phyloP scores from a whole-genome alignment of 176 grass and related monocot genomes.

The Musa schizocarpa region DNA sequence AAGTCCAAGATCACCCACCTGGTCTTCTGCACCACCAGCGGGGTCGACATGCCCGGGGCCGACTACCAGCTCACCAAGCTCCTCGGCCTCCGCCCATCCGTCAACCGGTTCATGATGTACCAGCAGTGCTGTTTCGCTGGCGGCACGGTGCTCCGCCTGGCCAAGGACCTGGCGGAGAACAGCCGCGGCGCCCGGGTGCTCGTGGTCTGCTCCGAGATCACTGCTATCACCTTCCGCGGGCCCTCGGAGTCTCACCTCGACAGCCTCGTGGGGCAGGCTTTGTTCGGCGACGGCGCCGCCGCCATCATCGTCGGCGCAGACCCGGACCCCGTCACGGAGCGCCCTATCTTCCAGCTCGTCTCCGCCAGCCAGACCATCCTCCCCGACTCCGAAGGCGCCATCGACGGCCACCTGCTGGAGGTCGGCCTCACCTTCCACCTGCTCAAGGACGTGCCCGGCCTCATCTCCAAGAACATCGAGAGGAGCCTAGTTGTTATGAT shows the following conservation, averaged over 20 bases:
- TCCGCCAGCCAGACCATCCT: background rate
- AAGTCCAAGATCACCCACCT: conserved; percentile 5
- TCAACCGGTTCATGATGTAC: background rate
- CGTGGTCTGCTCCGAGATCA: background rate
- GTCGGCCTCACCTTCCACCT: conserved; percentile 3
- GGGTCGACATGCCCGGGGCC: background rate
- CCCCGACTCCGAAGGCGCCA: background rate
- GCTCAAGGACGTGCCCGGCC: background rate
- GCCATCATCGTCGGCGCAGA: background rate
- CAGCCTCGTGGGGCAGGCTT: background rate
- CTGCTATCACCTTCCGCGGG: background rate
- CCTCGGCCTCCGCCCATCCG: background rate
- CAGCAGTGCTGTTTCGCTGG: background rate
- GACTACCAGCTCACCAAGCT: conserved; percentile 6
- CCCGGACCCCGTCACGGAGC: background rate
- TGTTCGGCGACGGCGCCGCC: background rate
- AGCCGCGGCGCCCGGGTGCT: background rate
- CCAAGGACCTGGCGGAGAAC: background rate
- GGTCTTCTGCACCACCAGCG: background rate
- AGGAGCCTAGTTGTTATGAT: too few species aligned
- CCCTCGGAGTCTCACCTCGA: background rate
- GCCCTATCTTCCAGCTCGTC: background rate
- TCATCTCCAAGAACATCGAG: background rate
- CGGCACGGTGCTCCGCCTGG: background rate
- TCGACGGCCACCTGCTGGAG: background rate